Conservation (phyloP, 768 basidiomycete species). For the Hortiboletus campestris region DNA sequence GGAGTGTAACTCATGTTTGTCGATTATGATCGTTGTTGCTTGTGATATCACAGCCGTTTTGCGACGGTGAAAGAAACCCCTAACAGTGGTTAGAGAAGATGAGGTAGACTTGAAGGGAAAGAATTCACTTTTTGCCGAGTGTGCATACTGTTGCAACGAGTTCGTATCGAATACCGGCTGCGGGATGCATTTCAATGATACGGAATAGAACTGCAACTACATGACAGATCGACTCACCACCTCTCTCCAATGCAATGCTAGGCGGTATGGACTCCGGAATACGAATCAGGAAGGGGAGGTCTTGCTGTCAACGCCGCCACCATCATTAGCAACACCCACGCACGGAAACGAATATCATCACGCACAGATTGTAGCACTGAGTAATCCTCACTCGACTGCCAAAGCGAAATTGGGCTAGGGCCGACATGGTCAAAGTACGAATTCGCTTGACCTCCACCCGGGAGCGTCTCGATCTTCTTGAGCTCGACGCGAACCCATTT, state of each 20-base stretch:
- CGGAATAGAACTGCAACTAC: neutral
- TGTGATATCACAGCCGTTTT: slow-evolving; percentile 69
- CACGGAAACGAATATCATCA: slow-evolving; percentile 4
- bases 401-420: slow-evolving; percentile 76
- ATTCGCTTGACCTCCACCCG: slow-evolving; percentile 64
- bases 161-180: slow-evolving; percentile 87
- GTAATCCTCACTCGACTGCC: slow-evolving; percentile 79
- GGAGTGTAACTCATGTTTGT: slow-evolving; percentile 92
- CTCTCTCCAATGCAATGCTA: slow-evolving; percentile 73
- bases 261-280: slow-evolving; percentile 93
- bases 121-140: slow-evolving; percentile 76
- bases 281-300: slow-evolving; percentile 86
- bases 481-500: slow-evolving; percentile 92
- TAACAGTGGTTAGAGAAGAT: neutral
- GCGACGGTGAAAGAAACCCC: slow-evolving; percentile 80
- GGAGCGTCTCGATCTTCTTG: slow-evolving; percentile 84
- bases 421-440: slow-evolving; percentile 81
- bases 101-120: neutral
- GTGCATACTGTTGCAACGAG: slow-evolving; percentile 84
- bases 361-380: slow-evolving; percentile 63
- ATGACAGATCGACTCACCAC: slow-evolving; percentile 43
- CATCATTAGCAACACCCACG: neutral
- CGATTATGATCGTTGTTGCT: slow-evolving; percentile 72
- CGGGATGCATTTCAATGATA: neutral
- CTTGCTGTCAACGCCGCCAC: slow-evolving; percentile 51